Evolutionary conservation across 2,329 filamentous ascomycete species (phyloP), one percentile per base, ranked within the genome.

Genomic region (Colletotrichum liriopes): DNA sequence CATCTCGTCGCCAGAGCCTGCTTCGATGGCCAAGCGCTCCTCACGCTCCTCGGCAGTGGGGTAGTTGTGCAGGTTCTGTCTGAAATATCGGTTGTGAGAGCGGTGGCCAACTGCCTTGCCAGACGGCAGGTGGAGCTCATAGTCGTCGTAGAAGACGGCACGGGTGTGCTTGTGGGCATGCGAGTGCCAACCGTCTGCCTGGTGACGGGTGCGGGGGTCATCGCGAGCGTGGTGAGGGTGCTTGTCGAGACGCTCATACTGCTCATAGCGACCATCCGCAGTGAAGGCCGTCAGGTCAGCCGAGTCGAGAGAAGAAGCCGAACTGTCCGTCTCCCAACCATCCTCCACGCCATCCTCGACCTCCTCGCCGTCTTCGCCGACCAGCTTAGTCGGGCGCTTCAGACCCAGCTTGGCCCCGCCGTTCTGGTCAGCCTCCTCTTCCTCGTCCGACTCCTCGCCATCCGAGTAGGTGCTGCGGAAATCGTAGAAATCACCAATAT

Each of bases 401-500:
- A 87, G 88, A 9, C 92, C 92, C 14, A 95, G 86, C 81, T 93
- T 96, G 73, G 93, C 92, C 18, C 93, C 93, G 18, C 88, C 86
- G 11, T 83, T 84, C 49, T 85, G 84, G 37, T 84, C 84, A 32
- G 84, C 86, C 61, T 88, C 88, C 9, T 85, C 85, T 16, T 86
- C 87, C 29, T 91, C 90, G 7, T 90, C 89, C 1, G 89, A 90
- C 1, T 91, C 89, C 20, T 89, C 93, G 14, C 88, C 90, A 77
- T 98, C 96, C 0, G 95, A 96, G 81, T 99, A 99, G 1, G 96
- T 98, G 83, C 93, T 94, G 75, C 94, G 90, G 88, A 99, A 99
- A 80, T 99, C 96, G 82, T 99, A 99, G 82, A 94, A 98, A 75
- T 98, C 94, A 68, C 96, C 96, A 78, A 99, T 94, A 67, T 97